Conservation (phyloP, 2,329 filamentous ascomycete species). For the Penicillium sp. region DNA sequence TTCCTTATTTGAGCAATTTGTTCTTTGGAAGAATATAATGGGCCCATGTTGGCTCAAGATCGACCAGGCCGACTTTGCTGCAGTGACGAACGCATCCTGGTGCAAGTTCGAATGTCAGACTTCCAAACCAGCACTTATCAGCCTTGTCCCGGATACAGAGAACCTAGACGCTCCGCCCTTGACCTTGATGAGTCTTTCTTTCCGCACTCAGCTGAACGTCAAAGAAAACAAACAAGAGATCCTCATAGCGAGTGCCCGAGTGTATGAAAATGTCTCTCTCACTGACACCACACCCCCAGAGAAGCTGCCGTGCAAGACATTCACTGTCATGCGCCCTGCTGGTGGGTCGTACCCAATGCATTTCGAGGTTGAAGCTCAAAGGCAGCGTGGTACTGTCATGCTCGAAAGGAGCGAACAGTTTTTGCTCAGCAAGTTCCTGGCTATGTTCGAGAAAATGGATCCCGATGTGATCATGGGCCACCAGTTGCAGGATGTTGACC, state of each 20-base stretch:
- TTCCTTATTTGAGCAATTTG: slow-evolving; percentile 93
- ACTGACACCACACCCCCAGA: slow-evolving; percentile 86
- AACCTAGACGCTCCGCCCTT: slow-evolving; percentile 79
- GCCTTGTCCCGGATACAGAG: slow-evolving; percentile 71
- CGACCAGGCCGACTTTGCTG: slow-evolving; percentile 75
- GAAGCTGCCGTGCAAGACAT: slow-evolving; percentile 82
- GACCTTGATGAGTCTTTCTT: slow-evolving; percentile 91
- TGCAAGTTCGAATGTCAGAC: slow-evolving; percentile 92
- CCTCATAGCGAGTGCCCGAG: slow-evolving; percentile 81
- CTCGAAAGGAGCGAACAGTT: slow-evolving; percentile 81
- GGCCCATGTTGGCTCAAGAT: slow-evolving; percentile 97
- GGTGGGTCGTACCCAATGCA: slow-evolving; percentile 76
- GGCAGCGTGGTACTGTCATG: slow-evolving; percentile 74
- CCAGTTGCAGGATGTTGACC: slow-evolving; percentile 95
- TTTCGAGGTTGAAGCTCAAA: slow-evolving; percentile 75
- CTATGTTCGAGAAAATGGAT: slow-evolving; percentile 81
- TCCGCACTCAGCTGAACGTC: slow-evolving; percentile 83
- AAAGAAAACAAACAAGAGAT: slow-evolving; percentile 98
- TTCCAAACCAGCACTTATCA: slow-evolving; percentile 73
- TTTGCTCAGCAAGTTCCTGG: slow-evolving; percentile 83
- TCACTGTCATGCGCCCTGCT: slow-evolving; percentile 84
- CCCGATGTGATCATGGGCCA: slow-evolving; percentile 94
- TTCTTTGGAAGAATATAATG: slow-evolving; percentile 98
- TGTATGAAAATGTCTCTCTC: slow-evolving; percentile 87
- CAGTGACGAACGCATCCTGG: slow-evolving; percentile 89